These are phyloP conservation scores for Sideroxylon spinosum DNA, from an alignment of 179 eudicot genomes.

Conservation along the genomic window DNA sequence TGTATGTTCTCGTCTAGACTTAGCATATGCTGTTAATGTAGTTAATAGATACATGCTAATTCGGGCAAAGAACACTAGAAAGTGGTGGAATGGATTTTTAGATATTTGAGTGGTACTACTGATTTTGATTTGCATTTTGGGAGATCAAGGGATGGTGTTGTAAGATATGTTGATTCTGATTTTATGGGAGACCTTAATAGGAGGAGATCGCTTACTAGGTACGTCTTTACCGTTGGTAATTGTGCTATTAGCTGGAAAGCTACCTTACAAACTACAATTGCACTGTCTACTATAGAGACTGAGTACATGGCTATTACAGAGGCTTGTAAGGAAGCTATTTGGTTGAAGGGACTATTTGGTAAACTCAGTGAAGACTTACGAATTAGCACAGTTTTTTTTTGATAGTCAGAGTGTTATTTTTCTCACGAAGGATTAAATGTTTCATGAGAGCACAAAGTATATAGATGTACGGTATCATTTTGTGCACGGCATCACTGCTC, in stretches of 20 bases:
- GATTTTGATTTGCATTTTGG: not conserved
- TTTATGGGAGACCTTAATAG: not conserved
- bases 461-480: not conserved
- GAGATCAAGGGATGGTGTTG: not conserved
- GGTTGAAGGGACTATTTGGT: not conserved
- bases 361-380: not conserved
- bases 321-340: not conserved
- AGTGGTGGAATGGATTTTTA: slow-evolving; percentile 1
- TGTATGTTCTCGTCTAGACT: slow-evolving; percentile 8
- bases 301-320: not conserved
- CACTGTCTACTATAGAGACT: not conserved
- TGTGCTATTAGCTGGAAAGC: not conserved
- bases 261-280: not conserved
- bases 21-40: not conserved
- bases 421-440: not conserved
- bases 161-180: not conserved
- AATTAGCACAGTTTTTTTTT: not conserved
- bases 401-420: not conserved
- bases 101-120: slow-evolving; percentile 1
- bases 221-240: not conserved
- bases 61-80: not conserved
- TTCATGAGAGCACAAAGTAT: not conserved
- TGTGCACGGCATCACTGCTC: not conserved
- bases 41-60: slow-evolving; percentile 11
- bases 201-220: not conserved